Conservation (phyloP, 495 filamentous ascomycete genomes). For the Cudoniella acicularis region DNA sequence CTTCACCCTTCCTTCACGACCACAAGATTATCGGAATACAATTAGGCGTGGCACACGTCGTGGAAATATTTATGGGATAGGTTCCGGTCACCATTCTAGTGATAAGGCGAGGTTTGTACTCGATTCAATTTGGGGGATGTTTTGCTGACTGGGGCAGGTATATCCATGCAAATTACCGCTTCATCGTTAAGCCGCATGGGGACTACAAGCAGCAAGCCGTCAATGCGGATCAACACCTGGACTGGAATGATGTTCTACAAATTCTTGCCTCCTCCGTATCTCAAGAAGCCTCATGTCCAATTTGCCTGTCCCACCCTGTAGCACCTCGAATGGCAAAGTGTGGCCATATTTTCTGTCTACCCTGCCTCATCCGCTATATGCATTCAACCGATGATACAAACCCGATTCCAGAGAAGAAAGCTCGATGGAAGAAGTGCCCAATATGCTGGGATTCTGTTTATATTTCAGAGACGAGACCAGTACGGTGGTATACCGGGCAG, state of each 20-base stretch:
- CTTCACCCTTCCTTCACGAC: slow-evolving; percentile 78
- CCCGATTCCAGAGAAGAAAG: slow-evolving; percentile 59
- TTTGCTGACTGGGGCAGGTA: slow-evolving; percentile 50
- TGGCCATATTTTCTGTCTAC: slow-evolving; percentile 94
- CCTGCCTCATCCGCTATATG: slow-evolving; percentile 95
- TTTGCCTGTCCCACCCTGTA: slow-evolving; percentile 82
- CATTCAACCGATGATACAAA: slow-evolving; percentile 70
- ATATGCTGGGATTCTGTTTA: slow-evolving; percentile 92
- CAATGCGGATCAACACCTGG: slow-evolving; percentile 86
- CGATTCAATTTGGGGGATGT: neutral
- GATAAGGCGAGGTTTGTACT: slow-evolving; percentile 76
- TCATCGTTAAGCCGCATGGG: slow-evolving; percentile 81
- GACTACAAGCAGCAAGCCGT: slow-evolving; percentile 75
- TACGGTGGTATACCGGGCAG: slow-evolving; percentile 87
- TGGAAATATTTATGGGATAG: slow-evolving; percentile 72
- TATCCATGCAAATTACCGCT: slow-evolving; percentile 95
- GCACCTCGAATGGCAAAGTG: slow-evolving; percentile 97
- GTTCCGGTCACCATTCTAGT: slow-evolving; percentile 84
- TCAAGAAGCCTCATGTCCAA: slow-evolving; percentile 84
- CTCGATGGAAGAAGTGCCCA: slow-evolving; percentile 91
- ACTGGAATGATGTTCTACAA: slow-evolving; percentile 88
- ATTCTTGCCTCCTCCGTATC: slow-evolving; percentile 87
- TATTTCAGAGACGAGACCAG: slow-evolving; percentile 81
- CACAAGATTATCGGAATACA: slow-evolving; percentile 46
- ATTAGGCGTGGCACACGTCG: slow-evolving; percentile 56